Evolutionary conservation across 148 eudicot genomes (phyloP), one percentile per base, ranked within the genome.

Genomic region (Agrostemma githago): DNA sequence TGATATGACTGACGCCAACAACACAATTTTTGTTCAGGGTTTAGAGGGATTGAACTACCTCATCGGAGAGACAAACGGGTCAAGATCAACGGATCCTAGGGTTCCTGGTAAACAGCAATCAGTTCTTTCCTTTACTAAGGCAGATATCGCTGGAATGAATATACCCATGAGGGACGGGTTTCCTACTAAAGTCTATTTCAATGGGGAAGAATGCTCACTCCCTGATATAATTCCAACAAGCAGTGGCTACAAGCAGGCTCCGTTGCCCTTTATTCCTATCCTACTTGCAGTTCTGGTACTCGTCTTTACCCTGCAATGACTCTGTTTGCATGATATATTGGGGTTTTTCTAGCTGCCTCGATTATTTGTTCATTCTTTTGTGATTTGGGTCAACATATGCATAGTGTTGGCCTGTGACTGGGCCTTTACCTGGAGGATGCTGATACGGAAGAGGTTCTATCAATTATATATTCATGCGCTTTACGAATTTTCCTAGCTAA

Each of bases 81-180:
- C 78, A 0, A 73, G 74, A 65, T 82, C 54, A 4, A 79, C 62
- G 37, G 86, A 87, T 83, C 92, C 96, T 2, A 72, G 86, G 62
- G 87, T 90, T 6, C 92, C 96, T 1, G 96, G 96, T 20, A 90
- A 90, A 79, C 92, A 88, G 54, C 96, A 90, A 75, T 85, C 90
- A 0, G 90, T 90, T 44, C 70, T 90, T 37, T 90, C 96, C 14
- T 90, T 90, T 64, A 87, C 86, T 0, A 88, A 88, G 79, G 83
- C 84, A 76, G 41, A 17, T 34, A 82, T 80, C 6, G 86, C 85
- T 0, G 86, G 86, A 41, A 79, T 90, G 62, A 73, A 81, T 41
- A 81, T 90, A 21, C 78, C 77, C 2, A 80, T 70, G 8, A 83
- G 90, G 4, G 89, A 85, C 66, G 92, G 96, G 8, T 90, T 88